Base-by-base conservation (phyloP, 768 basidiomycete species). In the Thelephora ganbajun region DNA sequence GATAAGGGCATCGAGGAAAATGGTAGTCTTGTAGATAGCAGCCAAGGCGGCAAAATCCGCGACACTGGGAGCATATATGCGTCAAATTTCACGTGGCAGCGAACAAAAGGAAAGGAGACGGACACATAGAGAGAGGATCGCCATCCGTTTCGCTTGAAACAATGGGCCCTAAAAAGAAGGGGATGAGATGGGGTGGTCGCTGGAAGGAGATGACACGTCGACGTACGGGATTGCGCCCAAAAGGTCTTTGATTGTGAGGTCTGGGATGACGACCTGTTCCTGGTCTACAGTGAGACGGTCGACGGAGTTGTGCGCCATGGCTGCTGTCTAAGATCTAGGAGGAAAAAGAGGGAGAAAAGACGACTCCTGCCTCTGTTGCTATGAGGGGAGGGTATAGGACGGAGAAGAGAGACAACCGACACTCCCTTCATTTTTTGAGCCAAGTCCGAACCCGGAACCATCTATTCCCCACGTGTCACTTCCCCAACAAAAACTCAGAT, bases 81-180 rank as follows among this genome's bases (percentile, higher is more conserved):
- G 22, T 44, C 33, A 42, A 18, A 49, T 22, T 23, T 44, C 48
- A 35, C 46, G 51, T 18, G 47, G 62, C 45, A 61, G 33, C 50
- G 39, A 23, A 41, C 9, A 30, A 30, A 30, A 30, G 41, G n/a
- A 19, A 44, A 14, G 42, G 19, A 45, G 22, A 63, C 80, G 50
- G 63, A 87, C 86, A 94, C 68, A 62, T 96, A 91, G 45, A 73
- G 50, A 1, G 77, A 80, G 3, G 90, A 91, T 60, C 71, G 74
- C 56, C 92, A 51, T 3, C 89, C 85, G 0, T 89, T 93, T 51
- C 94, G 85, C 69, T 93, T 72, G 67, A 81, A 89, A 69, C 94
- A 97, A 65, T 90, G 90, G 7, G 82, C 54, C 12, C 86, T 88
- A 51, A 23, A 48, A 13, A n/a, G 36, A 18, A 12, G 43, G 16